Evolutionary conservation across 495 filamentous ascomycete genomes (phyloP).

Genomic region (Bathelium albidoporum): DNA sequence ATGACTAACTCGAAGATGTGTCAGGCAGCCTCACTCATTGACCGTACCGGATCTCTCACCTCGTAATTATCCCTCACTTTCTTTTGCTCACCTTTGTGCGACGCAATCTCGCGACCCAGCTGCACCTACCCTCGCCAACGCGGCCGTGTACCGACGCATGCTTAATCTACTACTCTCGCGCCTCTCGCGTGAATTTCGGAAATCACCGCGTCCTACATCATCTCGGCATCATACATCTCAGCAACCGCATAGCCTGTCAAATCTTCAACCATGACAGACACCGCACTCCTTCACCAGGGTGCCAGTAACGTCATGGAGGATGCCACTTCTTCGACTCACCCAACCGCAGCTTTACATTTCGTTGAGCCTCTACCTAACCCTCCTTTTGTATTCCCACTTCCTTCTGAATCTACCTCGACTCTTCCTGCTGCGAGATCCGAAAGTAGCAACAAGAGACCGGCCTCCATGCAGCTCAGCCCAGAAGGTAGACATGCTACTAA

Average conservation of each 20-base stretch:
- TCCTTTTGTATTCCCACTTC: conserved; percentile 24
- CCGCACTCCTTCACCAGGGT: neutral
- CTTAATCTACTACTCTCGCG: neutral
- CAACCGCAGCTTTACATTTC: neutral
- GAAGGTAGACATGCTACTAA: conserved; percentile 11
- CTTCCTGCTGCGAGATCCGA: conserved; percentile 15
- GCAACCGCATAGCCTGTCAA: neutral
- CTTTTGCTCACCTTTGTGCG: neutral
- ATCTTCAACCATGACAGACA: neutral
- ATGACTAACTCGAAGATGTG: neutral
- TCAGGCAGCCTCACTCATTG: neutral
- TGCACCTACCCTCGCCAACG: conserved; percentile 3
- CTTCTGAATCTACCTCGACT: neutral
- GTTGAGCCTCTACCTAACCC: conserved; percentile 27
- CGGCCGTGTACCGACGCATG: conserved; percentile 4
- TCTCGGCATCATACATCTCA: neutral
- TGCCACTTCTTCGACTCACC: neutral
- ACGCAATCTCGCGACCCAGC: neutral
- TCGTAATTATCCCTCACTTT: conserved; percentile 1
- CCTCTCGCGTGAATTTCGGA: neutral
- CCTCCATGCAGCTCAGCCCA: neutral
- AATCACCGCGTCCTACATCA: neutral
- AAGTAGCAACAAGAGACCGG: neutral
- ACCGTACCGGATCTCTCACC: neutral
- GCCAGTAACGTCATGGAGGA: neutral